Base-by-base conservation (phyloP, 257 asterid species). In the Cordia subcordata region DNA sequence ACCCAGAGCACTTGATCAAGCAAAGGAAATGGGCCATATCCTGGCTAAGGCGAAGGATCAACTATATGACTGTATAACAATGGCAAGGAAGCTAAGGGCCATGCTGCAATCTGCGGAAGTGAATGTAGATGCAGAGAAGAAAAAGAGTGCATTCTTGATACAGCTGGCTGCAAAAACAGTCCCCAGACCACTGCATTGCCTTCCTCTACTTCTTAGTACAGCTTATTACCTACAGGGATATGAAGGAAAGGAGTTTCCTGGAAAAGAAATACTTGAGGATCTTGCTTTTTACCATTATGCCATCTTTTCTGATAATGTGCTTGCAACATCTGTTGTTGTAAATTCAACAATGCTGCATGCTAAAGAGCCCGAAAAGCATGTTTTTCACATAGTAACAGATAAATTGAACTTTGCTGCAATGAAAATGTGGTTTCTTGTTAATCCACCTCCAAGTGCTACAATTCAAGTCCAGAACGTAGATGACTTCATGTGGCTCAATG, bases 131-230 rank as follows among this genome's bases (percentile, higher is more conserved):
- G 62, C 64, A 27, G 74, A 79, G 71, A 85, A 75, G 87, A 83
- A 83, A 73, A 87, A 81, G 79, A 87, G 98, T 75, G 73, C 94
- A 37, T 90, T 90, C 76, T 70, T 90, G 80, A 82, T 85, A 64
- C 98, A 90, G 78, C 82, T 90, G 39, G 96, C 96, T 62, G 98
- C 96, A 42, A 90, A 87, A 83, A 87, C 98, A 49, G 85, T 90
- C 61, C 95, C 98, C 74, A 80, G 81, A 72, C 98, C 98, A 8
- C 68, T 90, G 78, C 96, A 87, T 62, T 87, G 95, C 71, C 78
- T 87, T 69, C 89, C 96, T 20, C 71, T 87, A 69, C 86, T 85
- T 67, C 96, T 90, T 63, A 77, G 88, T 38, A 82, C 91, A 42
- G 94, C 87, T 62, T 90, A 81, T 75, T 66, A 76, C 82, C 75